These are phyloP conservation scores for Tetrahymena borealis DNA, from an alignment of 73 alveolate genomes.

Conservation along the genomic window DNA sequence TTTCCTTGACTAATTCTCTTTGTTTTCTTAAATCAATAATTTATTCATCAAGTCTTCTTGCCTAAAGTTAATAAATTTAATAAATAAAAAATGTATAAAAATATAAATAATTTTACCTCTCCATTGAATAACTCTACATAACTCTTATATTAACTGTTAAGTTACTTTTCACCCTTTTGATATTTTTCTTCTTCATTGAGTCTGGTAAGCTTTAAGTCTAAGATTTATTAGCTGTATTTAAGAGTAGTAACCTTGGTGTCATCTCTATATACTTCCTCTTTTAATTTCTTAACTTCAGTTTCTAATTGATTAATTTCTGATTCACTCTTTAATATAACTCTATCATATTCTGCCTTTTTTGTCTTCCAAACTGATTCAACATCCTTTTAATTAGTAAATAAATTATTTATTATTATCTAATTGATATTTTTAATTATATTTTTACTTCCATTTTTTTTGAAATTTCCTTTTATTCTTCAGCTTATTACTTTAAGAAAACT, in stretches of 20 bases:
- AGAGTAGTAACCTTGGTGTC: conserved; percentile 18
- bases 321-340: conserved; percentile 29
- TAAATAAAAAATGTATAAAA: not conserved
- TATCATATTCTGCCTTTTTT: conserved; percentile 28
- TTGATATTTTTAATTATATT: not conserved
- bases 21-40: not conserved
- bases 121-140: not conserved
- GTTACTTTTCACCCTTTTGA: not conserved
- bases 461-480: not conserved
- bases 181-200: conserved; percentile 9
- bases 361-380: conserved; percentile 17
- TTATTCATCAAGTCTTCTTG: not conserved
- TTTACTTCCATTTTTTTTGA: not conserved
- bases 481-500: not conserved
- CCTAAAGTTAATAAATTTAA: not conserved
- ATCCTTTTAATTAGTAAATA: not conserved
- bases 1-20: conserved; percentile 35
- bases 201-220: conserved; percentile 4
- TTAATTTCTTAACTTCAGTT: conserved; percentile 20
- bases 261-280: conserved; percentile 34
- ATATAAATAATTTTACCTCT: not conserved
- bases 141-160: not conserved
- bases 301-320: conserved; percentile 6
- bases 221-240: conserved; percentile 13
- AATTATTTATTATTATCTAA: not conserved